These are phyloP conservation scores for Myriangium duriaei DNA, from an alignment of 2,329 filamentous ascomycete genomes.

Conservation along the genomic window DNA sequence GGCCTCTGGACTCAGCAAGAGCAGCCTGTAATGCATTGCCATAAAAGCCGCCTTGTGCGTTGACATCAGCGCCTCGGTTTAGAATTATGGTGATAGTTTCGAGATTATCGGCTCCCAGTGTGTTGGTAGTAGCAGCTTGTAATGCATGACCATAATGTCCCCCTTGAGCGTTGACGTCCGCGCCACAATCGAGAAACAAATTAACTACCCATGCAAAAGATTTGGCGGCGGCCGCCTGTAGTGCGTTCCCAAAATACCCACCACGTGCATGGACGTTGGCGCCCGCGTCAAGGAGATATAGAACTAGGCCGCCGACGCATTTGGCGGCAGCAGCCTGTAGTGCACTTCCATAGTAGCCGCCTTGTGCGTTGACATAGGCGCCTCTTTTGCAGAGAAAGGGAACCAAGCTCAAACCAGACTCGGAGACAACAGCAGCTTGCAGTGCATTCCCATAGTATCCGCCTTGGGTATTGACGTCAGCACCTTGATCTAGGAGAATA, in stretches of 20 bases:
- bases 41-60: constrained; percentile 7
- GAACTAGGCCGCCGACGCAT: background rate
- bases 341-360: constrained; percentile 7
- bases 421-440: constrained; percentile 3
- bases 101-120: too few species aligned
- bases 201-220: too few species aligned
- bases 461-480: constrained; percentile 12
- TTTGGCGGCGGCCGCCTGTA: constrained; percentile 10
- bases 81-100: too few species aligned
- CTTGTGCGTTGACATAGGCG: constrained; percentile 12
- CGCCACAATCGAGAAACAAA: too few species aligned
- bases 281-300: too few species aligned
- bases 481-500: constrained; percentile 13
- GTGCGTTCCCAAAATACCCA: too few species aligned
- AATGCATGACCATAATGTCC: background rate
- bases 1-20: background rate
- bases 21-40: constrained; percentile 16
- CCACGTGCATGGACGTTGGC: too few species aligned
- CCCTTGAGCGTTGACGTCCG: background rate
- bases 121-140: too few species aligned
- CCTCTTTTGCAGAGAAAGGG: constrained; percentile 12
- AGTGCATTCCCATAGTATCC: constrained; percentile 9
- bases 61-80: constrained; percentile 16
- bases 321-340: constrained; percentile 9
- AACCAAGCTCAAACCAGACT: constrained; percentile 5